Base-by-base conservation (phyloP, 2,329 filamentous ascomycete species). In the Xenosphaeropsis pyriputrescens region DNA sequence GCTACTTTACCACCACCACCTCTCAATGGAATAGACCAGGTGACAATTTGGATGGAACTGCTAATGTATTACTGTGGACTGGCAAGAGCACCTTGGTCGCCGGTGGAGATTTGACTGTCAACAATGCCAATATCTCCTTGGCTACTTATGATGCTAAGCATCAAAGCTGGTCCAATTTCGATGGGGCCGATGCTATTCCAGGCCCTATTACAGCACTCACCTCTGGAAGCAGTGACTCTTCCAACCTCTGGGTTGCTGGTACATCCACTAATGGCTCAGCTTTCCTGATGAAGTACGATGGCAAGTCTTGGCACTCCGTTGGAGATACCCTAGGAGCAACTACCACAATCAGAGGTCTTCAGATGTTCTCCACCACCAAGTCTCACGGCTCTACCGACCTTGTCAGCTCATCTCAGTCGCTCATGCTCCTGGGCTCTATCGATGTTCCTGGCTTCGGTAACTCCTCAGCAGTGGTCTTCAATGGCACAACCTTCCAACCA, bases 351-450 rank as follows among this genome's bases (percentile, higher is more conserved):
- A 77, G 75, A 38, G 82, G 84, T 43, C 65, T 98, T 5, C 88
- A 96, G 52, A 67, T 96, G 41, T 77, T 96, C 47, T 70, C 74
- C 4, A 57, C 93, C 15, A 79, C 72, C 1, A 60, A 77, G 35
- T 60, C 73, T 13, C 91, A 96, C 54, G 72, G 63, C 29, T 59
- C 65, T 12, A 75, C 71, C 2, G 59, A 71, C 29, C 63, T 86
- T 6, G 60, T 98, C 13, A 68, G 75, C 37, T 59, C 69, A 14
- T 66, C 75, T 43, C 75, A 91, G 54, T 70, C 75, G 4, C 71
- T 98, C 29, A 70, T 98, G 59, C 64, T 96, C 36, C 85, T 85
- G n/a, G 91, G 91, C 30, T 73, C 80, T 38, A 73, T 98, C 47
- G 70, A 75, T 45, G 67, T 96, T 14, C 74, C 80, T 0, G 63